These are phyloP conservation scores for Hemisphaericaspora xylofermentans DNA, from an alignment of 1,139 yeast genomes.

Conservation along the genomic window DNA sequence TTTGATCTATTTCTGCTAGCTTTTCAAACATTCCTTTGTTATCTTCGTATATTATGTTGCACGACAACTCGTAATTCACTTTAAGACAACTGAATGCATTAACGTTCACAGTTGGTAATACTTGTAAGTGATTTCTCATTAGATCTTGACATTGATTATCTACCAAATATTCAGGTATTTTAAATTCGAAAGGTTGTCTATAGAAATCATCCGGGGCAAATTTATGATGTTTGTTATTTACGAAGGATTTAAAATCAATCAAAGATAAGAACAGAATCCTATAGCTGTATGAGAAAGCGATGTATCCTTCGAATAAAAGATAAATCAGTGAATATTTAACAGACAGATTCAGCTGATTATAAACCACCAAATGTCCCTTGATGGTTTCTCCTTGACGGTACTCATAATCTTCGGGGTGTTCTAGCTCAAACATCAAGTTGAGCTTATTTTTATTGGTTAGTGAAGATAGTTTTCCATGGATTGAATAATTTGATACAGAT, in stretches of 20 bases:
- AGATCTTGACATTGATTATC: slow-evolving; percentile 9
- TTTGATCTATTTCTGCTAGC: slow-evolving; percentile 4
- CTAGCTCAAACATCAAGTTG: slow-evolving; percentile 1
- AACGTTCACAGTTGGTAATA: slow-evolving; percentile 9
- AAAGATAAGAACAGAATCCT: slow-evolving; percentile 8
- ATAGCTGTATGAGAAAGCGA: slow-evolving; percentile 1
- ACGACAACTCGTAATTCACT: slow-evolving; percentile 8
- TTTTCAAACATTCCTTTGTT: not conserved
- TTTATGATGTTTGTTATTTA: slow-evolving; percentile 1
- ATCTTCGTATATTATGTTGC: slow-evolving; percentile 6
- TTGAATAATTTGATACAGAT: slow-evolving; percentile 4
- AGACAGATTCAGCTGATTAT: not conserved
- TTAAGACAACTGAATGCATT: slow-evolving; percentile 2
- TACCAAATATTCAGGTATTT: slow-evolving; percentile 10
- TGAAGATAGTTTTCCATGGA: slow-evolving; percentile 1
- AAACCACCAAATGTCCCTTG: slow-evolving; percentile 5
- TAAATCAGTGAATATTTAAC: slow-evolving; percentile 8
- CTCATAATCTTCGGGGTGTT: slow-evolving; percentile 2
- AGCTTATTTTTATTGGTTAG: slow-evolving; percentile 1
- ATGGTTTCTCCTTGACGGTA: slow-evolving; percentile 10
- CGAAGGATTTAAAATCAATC: slow-evolving; percentile 9
- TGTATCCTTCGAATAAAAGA: slow-evolving; percentile 10
- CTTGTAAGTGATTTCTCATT: slow-evolving; percentile 7
- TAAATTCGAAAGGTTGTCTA: slow-evolving; percentile 7
- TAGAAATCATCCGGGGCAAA: not conserved